Evolutionary conservation across 768 basidiomycete species (phyloP).

Genomic region (Auriscalpium vulgare): DNA sequence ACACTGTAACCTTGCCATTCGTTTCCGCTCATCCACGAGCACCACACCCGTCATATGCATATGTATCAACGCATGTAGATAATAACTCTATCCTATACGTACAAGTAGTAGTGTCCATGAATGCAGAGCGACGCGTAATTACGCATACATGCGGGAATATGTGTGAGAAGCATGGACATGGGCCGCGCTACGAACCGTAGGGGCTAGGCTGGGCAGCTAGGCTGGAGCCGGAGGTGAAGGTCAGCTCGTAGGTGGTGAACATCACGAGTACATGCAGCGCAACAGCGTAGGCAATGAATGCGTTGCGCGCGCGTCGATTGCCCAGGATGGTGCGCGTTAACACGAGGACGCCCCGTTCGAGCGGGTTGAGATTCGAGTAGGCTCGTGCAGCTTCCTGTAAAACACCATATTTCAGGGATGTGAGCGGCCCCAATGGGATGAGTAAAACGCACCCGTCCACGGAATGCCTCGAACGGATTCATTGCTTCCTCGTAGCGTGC

Average conservation of each 20-base stretch:
- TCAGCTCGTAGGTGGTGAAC: slow-evolving; percentile 71
- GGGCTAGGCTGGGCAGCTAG: slow-evolving; percentile 47
- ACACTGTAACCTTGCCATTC: background rate
- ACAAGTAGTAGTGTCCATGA: background rate
- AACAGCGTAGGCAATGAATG: slow-evolving; percentile 84
- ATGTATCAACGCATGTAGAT: background rate
- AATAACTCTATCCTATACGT: background rate
- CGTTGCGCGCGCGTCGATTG: slow-evolving; percentile 81
- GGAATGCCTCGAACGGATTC: slow-evolving; percentile 98
- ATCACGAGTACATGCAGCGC: slow-evolving; percentile 76
- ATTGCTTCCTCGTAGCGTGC: slow-evolving; percentile 93
- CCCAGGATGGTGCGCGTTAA: slow-evolving; percentile 83
- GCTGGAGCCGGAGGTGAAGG: slow-evolving; percentile 40
- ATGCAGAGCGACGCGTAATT: background rate
- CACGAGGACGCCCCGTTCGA: slow-evolving; percentile 81
- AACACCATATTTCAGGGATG: background rate
- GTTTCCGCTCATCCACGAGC: background rate
- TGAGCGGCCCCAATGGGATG: background rate
- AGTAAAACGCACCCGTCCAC: slow-evolving; percentile 67
- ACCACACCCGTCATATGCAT: background rate
- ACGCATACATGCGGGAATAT: background rate
- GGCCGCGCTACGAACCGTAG: slow-evolving; percentile 21
- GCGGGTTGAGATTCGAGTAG: slow-evolving; percentile 82
- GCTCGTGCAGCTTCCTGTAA: slow-evolving; percentile 89
- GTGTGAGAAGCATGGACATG: background rate